Conservation (phyloP, 495 filamentous ascomycete genomes). For the Neurospora cerealis region DNA sequence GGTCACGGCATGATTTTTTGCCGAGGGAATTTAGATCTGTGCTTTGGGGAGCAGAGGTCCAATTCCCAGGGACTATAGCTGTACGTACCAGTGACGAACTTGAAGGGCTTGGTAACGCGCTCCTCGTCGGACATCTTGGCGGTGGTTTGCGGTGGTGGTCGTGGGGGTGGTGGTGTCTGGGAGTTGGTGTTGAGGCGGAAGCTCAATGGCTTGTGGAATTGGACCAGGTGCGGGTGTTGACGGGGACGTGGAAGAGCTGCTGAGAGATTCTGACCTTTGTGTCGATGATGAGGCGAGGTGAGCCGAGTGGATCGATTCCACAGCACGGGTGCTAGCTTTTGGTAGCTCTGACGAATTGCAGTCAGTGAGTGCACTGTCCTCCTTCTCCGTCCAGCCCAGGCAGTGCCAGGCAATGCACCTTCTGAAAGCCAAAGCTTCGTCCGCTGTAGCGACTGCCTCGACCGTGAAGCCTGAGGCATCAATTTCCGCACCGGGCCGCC, state of each 20-base stretch:
- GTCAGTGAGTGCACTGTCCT: background rate
- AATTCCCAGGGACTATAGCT: background rate
- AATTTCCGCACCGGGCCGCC: background rate
- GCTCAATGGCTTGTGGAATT: slow-evolving; percentile 10
- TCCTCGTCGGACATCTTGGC: slow-evolving; percentile 80
- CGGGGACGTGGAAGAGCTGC: background rate
- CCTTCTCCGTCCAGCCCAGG: background rate
- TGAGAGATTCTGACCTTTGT: background rate
- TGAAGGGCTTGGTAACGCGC: slow-evolving; percentile 97
- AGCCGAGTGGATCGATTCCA: background rate
- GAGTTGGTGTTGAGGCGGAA: slow-evolving; percentile 6
- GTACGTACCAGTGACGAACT: slow-evolving; percentile 94
- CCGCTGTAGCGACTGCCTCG: background rate
- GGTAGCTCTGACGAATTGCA: background rate
- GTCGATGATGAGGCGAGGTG: slow-evolving; percentile 10
- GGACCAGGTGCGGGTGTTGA: slow-evolving; percentile 3
- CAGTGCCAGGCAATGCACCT: background rate
- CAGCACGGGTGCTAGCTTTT: background rate
- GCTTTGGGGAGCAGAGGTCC: background rate
- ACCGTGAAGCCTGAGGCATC: background rate
- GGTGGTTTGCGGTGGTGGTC: slow-evolving; percentile 15
- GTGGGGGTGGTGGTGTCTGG: slow-evolving; percentile 7
- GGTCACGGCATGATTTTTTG: slow-evolving; percentile 28
- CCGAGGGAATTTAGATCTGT: slow-evolving; percentile 19
- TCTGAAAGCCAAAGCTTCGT: background rate